A percentile compares a stretch with the other conserved stretches of the same genome.
phyloP scores from a whole-genome alignment of 2,329 filamentous ascomycete species.

The Lithohypha guttulata region DNA sequence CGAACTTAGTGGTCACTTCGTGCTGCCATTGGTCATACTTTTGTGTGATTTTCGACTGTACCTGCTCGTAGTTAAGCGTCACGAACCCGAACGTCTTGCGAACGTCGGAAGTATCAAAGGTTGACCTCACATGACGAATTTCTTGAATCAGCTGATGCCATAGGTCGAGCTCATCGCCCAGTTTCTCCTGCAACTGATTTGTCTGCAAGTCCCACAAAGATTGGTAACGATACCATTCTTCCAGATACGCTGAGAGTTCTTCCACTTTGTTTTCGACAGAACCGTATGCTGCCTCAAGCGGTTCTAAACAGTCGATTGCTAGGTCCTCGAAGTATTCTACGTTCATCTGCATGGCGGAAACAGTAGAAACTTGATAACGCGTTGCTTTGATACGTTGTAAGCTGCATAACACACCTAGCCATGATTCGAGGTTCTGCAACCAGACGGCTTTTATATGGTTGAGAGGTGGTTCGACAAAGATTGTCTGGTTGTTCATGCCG shows the following conservation, averaged over 20 bases:
- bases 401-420: slow-evolving; percentile 87
- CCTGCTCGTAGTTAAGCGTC: slow-evolving; percentile 94
- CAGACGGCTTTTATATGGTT: slow-evolving; percentile 87
- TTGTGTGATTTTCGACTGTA: slow-evolving; percentile 95
- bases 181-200: slow-evolving; percentile 83
- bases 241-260: slow-evolving; percentile 74
- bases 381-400: slow-evolving; percentile 90
- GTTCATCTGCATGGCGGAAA: slow-evolving; percentile 47
- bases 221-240: slow-evolving; percentile 98
- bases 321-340: slow-evolving; percentile 72
- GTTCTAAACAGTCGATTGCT: slow-evolving; percentile 68
- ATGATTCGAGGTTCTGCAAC: slow-evolving; percentile 84
- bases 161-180: slow-evolving; percentile 80
- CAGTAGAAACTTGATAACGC: slow-evolving; percentile 79
- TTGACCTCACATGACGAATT: slow-evolving; percentile 86
- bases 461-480: slow-evolving; percentile 87
- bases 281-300: slow-evolving; percentile 68
- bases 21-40: slow-evolving; percentile 99
- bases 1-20: slow-evolving; percentile 90
- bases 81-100: slow-evolving; percentile 88
- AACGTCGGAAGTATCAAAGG: slow-evolving; percentile 94
- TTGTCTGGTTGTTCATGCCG: slow-evolving; percentile 95
- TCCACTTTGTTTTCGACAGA: slow-evolving; percentile 73
- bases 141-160: slow-evolving; percentile 97
- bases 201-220: slow-evolving; percentile 96